A percentile compares a stretch with the other conserved stretches of the same genome.
phyloP scores from a whole-genome alignment of 108 stramenopile species.

The Nitzschia sp. region DNA sequence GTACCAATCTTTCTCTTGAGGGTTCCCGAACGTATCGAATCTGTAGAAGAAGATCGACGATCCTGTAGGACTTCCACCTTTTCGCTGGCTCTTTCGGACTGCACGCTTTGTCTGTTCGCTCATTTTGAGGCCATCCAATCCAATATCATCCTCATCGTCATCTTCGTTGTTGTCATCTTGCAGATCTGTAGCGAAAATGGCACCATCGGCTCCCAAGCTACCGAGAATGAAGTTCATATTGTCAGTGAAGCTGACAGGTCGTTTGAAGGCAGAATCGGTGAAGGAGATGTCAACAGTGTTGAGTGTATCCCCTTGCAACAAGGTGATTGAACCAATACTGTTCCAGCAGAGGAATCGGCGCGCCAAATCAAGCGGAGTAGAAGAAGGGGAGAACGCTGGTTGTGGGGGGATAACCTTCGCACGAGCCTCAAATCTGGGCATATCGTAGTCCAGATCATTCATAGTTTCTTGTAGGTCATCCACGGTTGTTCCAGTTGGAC shows the following conservation, averaged over 20 bases:
- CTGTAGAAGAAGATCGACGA: slow-evolving; percentile 77
- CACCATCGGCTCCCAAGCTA: slow-evolving; percentile 78
- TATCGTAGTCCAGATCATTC: slow-evolving; percentile 23
- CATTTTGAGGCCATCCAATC: slow-evolving; percentile 44
- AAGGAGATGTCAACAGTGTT: slow-evolving; percentile 72
- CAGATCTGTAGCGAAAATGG: slow-evolving; percentile 73
- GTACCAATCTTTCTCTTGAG: slow-evolving; percentile 80
- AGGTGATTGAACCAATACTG: slow-evolving; percentile 68
- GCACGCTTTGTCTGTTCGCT: slow-evolving; percentile 54
- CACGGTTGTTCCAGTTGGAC: slow-evolving; percentile 3
- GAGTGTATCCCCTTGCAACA: slow-evolving; percentile 53
- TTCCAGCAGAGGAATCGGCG: slow-evolving; percentile 87
- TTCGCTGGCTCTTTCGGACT: slow-evolving; percentile 39
- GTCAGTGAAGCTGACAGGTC: slow-evolving; percentile 73
- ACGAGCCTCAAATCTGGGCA: background rate
- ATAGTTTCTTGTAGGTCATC: slow-evolving; percentile 22
- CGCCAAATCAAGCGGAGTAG: slow-evolving; percentile 64
- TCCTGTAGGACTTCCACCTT: slow-evolving; percentile 46
- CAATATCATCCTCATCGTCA: slow-evolving; percentile 42
- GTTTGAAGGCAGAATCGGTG: slow-evolving; percentile 57
- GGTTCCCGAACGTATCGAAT: slow-evolving; percentile 69
- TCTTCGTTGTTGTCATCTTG: slow-evolving; percentile 59
- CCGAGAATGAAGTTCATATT: slow-evolving; percentile 76
- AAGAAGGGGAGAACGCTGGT: slow-evolving; percentile 73
- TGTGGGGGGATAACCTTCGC: slow-evolving; percentile 37